Evolutionary conservation across 768 basidiomycete species (phyloP), one percentile per base, ranked within the genome.

Genomic region (Phlebiopsis flavidoalba): DNA sequence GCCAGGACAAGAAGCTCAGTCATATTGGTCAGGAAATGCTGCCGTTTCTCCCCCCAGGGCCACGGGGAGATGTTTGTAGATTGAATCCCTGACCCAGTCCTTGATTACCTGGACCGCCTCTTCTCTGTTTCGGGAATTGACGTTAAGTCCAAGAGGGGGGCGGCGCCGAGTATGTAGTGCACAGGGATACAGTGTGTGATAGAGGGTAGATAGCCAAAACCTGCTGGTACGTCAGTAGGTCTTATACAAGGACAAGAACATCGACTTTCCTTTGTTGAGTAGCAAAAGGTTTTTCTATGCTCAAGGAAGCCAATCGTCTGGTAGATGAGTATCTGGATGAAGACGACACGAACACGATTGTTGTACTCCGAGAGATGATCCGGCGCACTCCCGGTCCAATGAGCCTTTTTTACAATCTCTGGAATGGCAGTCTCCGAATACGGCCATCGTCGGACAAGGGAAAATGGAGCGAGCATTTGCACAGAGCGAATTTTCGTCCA

Each of bases 261-360:
- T 17, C 2, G 17, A 53, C 59, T n/a, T 49, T 57, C 59, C 54
- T 26, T 19, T 60, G 59, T 26, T 60, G 48, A 5, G 26, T 35
- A 1, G 33, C 40, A 19, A 46, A 14, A n/a, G 3, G 17, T 22
- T 7, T 11, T 49, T 19, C 58, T 53, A 46, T 46, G 10, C 40
- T 62, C 61, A 10, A 62, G 8, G 2, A 40, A 36, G n/a, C 17
- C 33, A 12, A 61, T 36, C 5, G 64, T 61, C 43, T 65, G 64
- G 37, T 59, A 73, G 14, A 85, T 81, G 53, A 74, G 63, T 3
- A 86, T 77, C 55, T 84, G 80, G 49, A 78, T 76, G 4, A 86
- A 63, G 63, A 83, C 79, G 24, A 82, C 67, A 3, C 76, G 70
- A 11, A 83, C 67, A 15, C 77, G 76, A 17, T 63, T 26, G 47